Evolutionary conservation across 371 early-diverging fungal species (phyloP).

Genomic region (Dipsacomyces acuminosporus): DNA sequence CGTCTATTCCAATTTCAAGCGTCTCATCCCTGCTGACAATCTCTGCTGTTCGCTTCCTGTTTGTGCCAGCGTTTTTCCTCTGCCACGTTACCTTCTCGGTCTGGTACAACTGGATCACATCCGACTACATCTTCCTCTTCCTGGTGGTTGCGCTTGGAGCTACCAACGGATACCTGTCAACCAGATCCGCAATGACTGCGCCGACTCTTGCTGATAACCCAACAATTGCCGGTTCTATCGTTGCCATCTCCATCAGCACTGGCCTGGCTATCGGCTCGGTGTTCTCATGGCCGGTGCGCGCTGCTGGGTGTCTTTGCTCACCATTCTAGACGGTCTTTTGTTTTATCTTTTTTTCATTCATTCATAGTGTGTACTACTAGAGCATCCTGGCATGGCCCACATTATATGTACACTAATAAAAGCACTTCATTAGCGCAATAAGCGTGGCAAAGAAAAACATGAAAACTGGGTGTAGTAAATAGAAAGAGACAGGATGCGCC

Average conservation of each 20-base stretch:
- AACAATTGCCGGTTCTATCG: slow-evolving; percentile 58
- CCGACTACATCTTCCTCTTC: slow-evolving; percentile 59
- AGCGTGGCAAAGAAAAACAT: too few relatives aligned
- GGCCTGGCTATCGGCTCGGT: slow-evolving; percentile 68
- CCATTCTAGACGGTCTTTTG: too few relatives aligned
- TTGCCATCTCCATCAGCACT: slow-evolving; percentile 64
- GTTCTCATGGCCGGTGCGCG: slow-evolving; percentile 45
- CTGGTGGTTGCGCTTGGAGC: slow-evolving; percentile 61
- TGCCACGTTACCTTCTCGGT: slow-evolving; percentile 60
- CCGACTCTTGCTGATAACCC: slow-evolving; percentile 53
- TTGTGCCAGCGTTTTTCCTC: slow-evolving; percentile 66
- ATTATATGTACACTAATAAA: too few relatives aligned
- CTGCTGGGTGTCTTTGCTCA: slow-evolving; percentile 38
- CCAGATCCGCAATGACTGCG: slow-evolving; percentile 71
- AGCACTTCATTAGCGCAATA: too few relatives aligned
- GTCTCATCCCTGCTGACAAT: slow-evolving; percentile 48
- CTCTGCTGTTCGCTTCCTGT: slow-evolving; percentile 53
- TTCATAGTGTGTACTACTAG: too few relatives aligned
- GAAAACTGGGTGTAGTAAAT: too few relatives aligned
- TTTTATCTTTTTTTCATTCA: too few relatives aligned
- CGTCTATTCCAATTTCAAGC: slow-evolving; percentile 44
- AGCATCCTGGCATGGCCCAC: too few relatives aligned
- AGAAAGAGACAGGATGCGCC: neutral
- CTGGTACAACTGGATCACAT: slow-evolving; percentile 55
- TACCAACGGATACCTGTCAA: slow-evolving; percentile 66